Base-by-base conservation (phyloP, 2,329 filamentous ascomycete genomes). In the Elsinoe batatas region DNA sequence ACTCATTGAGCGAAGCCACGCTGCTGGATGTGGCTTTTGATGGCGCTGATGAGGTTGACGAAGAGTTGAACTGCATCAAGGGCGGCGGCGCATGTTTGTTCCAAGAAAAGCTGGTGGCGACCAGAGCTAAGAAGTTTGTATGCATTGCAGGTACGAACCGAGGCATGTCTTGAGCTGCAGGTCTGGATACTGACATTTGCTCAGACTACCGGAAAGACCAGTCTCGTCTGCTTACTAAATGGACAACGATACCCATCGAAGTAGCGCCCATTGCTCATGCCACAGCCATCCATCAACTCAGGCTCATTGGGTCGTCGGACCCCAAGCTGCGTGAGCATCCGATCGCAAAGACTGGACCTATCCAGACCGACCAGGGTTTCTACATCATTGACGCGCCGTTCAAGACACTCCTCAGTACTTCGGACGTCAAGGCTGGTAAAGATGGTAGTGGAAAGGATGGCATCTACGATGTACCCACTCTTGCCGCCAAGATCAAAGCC, bases 51-150 rank as follows among this genome's bases (percentile, higher is more conserved):
- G 93, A 98, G 75, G 90, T 98, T 32, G 93, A 98, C 68, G 84
- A 88, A 46, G 87, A 94, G 53, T 74, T 98, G 58, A 98, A 97
- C 72, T 89, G 91, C 67, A 97, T 98, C 75, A 97, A 97, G 76
- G 93, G 93, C 55, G 93, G 93, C 50, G 93, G 93, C 57, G 93
- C 90, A n/a, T 98, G 93, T 72, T 74, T 97, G 56, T 95, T 95
- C 75, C 93, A 97, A 71, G 93, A 98, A 74, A 98, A 98, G 76
- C 78, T 98, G 35, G 91, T 98, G 3, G 91, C 91, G 4, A 82
- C 88, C 58, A 81, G 86, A 50, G 85, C 89, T 3, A 87, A 83
- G 71, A 87, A 88, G 67, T 95, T 96, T 66, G 79, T 96, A 60
- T 91, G 88, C 64, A 88, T 94, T 57, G 89, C 88, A 56, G 85